A percentile compares a stretch with the other conserved stretches of the same genome.
phyloP scores from a whole-genome alignment of 2,329 filamentous ascomycete genomes.

The Aschersonia sp. region DNA sequence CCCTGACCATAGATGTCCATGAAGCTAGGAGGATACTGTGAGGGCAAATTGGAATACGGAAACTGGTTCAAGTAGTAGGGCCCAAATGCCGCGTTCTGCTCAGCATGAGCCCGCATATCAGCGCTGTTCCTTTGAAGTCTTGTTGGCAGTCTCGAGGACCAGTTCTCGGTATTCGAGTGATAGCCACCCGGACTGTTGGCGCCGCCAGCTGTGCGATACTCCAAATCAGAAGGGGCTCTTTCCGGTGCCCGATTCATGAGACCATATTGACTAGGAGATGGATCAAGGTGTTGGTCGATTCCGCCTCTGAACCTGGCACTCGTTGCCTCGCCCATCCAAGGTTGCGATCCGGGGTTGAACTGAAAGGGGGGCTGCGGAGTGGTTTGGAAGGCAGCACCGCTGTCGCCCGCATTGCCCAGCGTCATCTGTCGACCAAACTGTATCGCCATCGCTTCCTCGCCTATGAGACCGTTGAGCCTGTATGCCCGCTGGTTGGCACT shows the following conservation, averaged over 20 bases:
- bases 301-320: slow-evolving; percentile 13
- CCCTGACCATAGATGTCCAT: slow-evolving; percentile 6
- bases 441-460: slow-evolving; percentile 19
- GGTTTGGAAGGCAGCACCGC: slow-evolving; percentile 12
- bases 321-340: slow-evolving; percentile 24
- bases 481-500: slow-evolving; percentile 21
- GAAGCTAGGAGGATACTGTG: slow-evolving; percentile 19
- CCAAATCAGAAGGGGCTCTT: slow-evolving; percentile 18
- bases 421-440: slow-evolving; percentile 18
- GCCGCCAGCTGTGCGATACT: slow-evolving; percentile 14
- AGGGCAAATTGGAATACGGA: slow-evolving; percentile 12
- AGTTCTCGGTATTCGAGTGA: slow-evolving; percentile 19
- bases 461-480: slow-evolving; percentile 21
- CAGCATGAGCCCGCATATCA: slow-evolving; percentile 21
- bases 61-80: slow-evolving; percentile 18
- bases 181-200: slow-evolving; percentile 12
- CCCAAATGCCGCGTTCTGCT: slow-evolving; percentile 15
- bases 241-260: slow-evolving; percentile 22
- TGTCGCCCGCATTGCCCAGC: slow-evolving; percentile 15
- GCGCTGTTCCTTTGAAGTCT: slow-evolving; percentile 21
- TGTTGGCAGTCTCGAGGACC: slow-evolving; percentile 20
- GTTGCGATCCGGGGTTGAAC: slow-evolving; percentile 30
- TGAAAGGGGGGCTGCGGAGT: slow-evolving; percentile 24
- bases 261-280: slow-evolving; percentile 11
- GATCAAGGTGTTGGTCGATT: slow-evolving; percentile 18